Base-by-base conservation (phyloP, 2,329 filamentous ascomycete species). In the Ophiostoma ulmi region DNA sequence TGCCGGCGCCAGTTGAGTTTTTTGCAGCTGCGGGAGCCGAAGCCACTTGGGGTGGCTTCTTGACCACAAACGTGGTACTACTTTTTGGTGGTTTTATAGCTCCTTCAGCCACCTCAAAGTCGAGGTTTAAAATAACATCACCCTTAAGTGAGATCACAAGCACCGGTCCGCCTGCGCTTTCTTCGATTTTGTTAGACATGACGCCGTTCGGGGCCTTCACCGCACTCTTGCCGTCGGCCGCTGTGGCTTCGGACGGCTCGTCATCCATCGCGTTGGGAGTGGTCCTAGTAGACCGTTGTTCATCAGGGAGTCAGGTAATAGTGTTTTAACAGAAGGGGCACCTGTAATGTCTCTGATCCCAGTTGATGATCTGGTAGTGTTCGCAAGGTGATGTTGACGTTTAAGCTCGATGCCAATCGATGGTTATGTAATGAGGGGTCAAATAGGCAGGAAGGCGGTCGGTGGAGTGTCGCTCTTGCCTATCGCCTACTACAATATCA, bases 91-190 rank as follows among this genome's bases (percentile, higher is more conserved):
- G 5, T 73, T 72, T 80, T 67, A 77, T 74, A 17, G 78, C 81
- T 76, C 79, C 85, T 71, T 79, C 81, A 72, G 79, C 80, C 36
- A 80, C 78, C 69, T 80, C 85, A 76, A 92, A 91, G 8, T 84
- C 84, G 48, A 92, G 84, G 72, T 88, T 84, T 17, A 93, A 83
- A 41, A 93, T 77, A 26, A 92, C 78, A 75, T 93, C 88, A 48
- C 91, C 91, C 20, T 81, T 79, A 4, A 82, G 74, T 31, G 83
- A 83, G 68, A 92, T 84, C 41, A 83, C 80, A 63, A 87, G 77
- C 17, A 70, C 61, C 35, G 31, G 41, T 17, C 3, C 48, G 22
- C 48, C 41, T n/a, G 17, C 58, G 55, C 35, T 52, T 26, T 36
- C 31, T n/a, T 64, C 6, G 17, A 35, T 35, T 35, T 13, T 31